These are phyloP conservation scores for Hypoxylon trugodes DNA, from an alignment of 495 filamentous ascomycete genomes.

Conservation along the genomic window DNA sequence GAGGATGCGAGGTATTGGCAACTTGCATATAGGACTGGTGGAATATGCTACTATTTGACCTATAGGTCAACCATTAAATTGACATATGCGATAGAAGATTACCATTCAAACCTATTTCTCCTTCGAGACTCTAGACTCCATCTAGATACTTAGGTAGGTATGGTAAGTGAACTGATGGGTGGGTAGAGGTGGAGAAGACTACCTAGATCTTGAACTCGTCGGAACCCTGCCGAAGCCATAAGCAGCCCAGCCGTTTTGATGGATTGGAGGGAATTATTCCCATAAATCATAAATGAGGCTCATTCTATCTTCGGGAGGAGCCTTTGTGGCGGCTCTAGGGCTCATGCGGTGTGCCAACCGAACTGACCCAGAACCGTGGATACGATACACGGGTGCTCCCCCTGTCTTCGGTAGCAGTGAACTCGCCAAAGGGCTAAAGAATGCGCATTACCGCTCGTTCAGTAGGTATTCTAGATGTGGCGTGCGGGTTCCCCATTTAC, in stretches of 20 bases:
- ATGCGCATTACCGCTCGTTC: conserved; percentile 32
- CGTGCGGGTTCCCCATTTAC: background rate
- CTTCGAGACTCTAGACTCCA: too few relatives aligned
- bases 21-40: background rate
- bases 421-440: conserved; percentile 14
- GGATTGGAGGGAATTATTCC: conserved; percentile 19
- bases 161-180: conserved; percentile 17
- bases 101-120: background rate
- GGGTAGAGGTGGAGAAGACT: conserved; percentile 24
- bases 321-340: conserved; percentile 31
- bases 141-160: too few relatives aligned
- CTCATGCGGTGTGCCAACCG: conserved; percentile 45
- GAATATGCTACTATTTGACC: background rate
- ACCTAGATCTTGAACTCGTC: conserved; percentile 32
- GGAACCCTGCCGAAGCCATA: conserved; percentile 40
- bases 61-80: too few relatives aligned
- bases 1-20: background rate
- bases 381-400: conserved; percentile 36
- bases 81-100: background rate
- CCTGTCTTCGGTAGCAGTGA: conserved; percentile 28
- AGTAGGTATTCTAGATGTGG: background rate
- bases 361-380: conserved; percentile 43
- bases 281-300: conserved; percentile 37
- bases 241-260: conserved; percentile 42
- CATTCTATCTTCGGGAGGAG: conserved; percentile 25